Percentiles rank a stretch among this genome's conserved stretches.
Conservation (phyloP, 345 rosid genomes). For the Populus pruinosa region DNA sequence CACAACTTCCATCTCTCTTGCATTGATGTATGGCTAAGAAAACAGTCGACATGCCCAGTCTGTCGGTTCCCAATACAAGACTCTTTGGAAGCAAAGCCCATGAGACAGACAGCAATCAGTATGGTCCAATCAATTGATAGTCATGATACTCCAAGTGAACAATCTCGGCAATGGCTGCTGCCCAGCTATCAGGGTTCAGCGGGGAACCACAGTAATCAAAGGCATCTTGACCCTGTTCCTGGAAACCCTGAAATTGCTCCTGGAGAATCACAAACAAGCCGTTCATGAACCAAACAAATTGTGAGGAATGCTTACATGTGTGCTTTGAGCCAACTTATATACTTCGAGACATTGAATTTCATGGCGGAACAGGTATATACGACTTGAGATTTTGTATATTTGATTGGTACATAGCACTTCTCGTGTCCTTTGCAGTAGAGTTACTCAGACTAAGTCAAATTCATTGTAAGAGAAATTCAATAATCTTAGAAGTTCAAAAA, state of each 20-base stretch:
- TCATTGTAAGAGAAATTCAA: not conserved
- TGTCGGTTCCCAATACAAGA: conserved; percentile 54
- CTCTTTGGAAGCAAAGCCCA: conserved; percentile 26
- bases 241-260: conserved; percentile 15
- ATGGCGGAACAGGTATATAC: not conserved
- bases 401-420: conserved; percentile 18
- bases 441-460: not conserved
- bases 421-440: not conserved
- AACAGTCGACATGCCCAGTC: conserved; percentile 64
- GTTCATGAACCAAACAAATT: conserved; percentile 1
- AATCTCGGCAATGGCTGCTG: conserved; percentile 29
- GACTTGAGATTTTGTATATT: conserved; percentile 4
- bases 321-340: not conserved
- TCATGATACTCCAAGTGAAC: conserved; percentile 25
- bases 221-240: conserved; percentile 7
- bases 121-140: conserved; percentile 13
- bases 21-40: conserved; percentile 66
- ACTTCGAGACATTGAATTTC: not conserved
- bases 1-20: conserved; percentile 68
- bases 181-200: conserved; percentile 15
- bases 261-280: conserved; percentile 8
- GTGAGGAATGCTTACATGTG: not conserved
- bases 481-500: not conserved
- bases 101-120: conserved; percentile 22
- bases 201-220: conserved; percentile 19